Conservation (phyloP, 441 rosid genomes). For the Eugenia klotzschiana region DNA sequence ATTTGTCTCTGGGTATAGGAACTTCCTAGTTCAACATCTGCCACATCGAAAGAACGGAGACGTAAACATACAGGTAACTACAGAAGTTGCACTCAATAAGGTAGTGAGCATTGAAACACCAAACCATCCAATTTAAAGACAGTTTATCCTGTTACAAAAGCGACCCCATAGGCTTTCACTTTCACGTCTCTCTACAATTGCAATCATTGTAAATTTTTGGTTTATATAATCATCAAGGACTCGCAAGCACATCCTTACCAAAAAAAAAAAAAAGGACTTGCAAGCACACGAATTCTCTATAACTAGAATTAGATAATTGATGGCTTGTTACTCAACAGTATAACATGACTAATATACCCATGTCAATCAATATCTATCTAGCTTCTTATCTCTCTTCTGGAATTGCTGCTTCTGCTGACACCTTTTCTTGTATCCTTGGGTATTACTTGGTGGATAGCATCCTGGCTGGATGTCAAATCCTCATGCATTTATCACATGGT, state of each 20-base stretch:
- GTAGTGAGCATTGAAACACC: neutral
- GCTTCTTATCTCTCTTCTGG: neutral
- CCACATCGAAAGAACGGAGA: constrained; percentile 8
- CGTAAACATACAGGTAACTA: constrained; percentile 22
- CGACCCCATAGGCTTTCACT: neutral
- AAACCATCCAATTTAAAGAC: neutral
- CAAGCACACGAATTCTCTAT: neutral
- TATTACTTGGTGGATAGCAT: neutral
- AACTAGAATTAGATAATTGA: neutral
- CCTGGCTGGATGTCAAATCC: neutral
- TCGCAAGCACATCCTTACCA: too few relatives aligned
- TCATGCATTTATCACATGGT: neutral
- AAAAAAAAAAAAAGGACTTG: too few relatives aligned
- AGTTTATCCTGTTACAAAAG: neutral
- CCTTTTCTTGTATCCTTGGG: neutral
- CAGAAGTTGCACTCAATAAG: neutral
- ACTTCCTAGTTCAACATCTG: constrained; percentile 7
- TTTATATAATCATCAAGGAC: neutral
- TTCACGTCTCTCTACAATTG: neutral
- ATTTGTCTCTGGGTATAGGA: constrained; percentile 21
- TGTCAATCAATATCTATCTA: neutral
- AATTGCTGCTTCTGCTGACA: neutral
- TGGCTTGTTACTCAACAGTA: neutral
- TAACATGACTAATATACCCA: neutral
- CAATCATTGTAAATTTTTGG: neutral